Percentiles rank a stretch among this genome's conserved stretches.
These are phyloP conservation scores for Zymoseptoria tritici DNA, from an alignment of 2,329 filamentous ascomycete species.

Conservation along the genomic window DNA sequence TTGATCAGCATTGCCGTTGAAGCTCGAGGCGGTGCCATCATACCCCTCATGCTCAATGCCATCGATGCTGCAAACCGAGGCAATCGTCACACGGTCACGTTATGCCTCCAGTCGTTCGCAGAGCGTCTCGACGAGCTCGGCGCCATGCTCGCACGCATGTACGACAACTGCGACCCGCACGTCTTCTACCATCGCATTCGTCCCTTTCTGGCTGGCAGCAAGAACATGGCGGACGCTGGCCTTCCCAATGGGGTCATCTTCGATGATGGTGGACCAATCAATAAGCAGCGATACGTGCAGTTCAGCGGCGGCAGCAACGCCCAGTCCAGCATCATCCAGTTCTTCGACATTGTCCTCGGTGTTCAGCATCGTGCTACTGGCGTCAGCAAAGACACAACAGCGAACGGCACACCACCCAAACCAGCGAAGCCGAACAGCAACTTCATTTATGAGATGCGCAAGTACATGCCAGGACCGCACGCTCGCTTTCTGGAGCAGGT, in stretches of 20 bases:
- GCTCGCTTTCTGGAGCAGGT: conserved; percentile 82
- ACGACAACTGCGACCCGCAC: conserved; percentile 88
- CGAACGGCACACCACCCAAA: conserved; percentile 41
- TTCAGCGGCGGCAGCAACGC: conserved; percentile 94
- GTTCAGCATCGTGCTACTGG: conserved; percentile 88
- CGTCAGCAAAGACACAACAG: conserved; percentile 44
- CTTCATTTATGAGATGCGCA: conserved; percentile 94
- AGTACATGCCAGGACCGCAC: conserved; percentile 93
- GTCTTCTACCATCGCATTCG: conserved; percentile 94
- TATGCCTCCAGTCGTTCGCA: conserved; percentile 72
- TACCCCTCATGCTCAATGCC: conserved; percentile 81
- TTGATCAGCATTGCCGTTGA: conserved; percentile 93
- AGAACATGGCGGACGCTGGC: conserved; percentile 94
- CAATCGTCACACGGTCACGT: conserved; percentile 64
- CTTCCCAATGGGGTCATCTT: conserved; percentile 82
- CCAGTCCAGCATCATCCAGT: conserved; percentile 93
- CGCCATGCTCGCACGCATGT: conserved; percentile 74
- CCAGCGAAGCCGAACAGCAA: conserved; percentile 48
- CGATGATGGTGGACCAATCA: conserved; percentile 56
- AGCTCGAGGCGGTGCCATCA: conserved; percentile 76
- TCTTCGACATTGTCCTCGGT: conserved; percentile 88
- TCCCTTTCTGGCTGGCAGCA: conserved; percentile 91
- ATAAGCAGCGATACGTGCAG: conserved; percentile 59
- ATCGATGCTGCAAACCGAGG: conserved; percentile 68
- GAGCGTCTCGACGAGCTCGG: conserved; percentile 82